phyloP scores from a whole-genome alignment of 73 alveolate species.

The Breviolum minutum region DNA sequence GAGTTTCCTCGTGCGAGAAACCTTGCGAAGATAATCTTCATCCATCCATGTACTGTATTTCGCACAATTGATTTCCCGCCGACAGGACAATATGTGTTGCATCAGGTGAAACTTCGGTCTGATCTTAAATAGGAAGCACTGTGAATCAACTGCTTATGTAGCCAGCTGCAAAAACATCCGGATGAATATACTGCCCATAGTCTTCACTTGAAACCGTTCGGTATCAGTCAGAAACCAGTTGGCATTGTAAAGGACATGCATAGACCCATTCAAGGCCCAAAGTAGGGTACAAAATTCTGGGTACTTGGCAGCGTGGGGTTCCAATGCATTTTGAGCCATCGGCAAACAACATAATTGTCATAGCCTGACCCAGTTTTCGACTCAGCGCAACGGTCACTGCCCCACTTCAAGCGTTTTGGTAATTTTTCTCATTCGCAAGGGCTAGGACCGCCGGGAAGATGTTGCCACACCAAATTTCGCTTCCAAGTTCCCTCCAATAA shows the following conservation, averaged over 20 bases:
- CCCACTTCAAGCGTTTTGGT: neutral
- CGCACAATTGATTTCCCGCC: neutral
- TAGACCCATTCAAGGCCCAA: neutral
- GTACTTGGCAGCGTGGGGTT: neutral
- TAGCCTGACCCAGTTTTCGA: neutral
- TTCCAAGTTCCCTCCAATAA: neutral
- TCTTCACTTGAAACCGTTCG: neutral
- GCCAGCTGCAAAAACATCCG: neutral
- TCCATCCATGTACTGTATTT: constrained; percentile 8
- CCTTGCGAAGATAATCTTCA: neutral
- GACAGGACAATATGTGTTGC: neutral
- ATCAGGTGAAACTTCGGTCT: constrained; percentile 8
- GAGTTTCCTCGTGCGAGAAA: neutral
- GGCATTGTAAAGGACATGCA: neutral
- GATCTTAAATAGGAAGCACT: neutral
- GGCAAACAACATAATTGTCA: neutral
- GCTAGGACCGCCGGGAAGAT: neutral
- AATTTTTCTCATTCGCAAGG: neutral
- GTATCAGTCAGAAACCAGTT: neutral
- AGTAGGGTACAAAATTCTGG: neutral
- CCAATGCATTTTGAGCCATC: neutral
- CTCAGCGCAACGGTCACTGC: neutral
- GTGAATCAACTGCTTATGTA: too few relatives aligned
- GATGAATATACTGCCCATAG: neutral
- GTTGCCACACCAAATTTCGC: neutral